These are phyloP conservation scores for Psilocybe subaeruginosa DNA, from an alignment of 768 basidiomycete genomes.

Conservation along the genomic window DNA sequence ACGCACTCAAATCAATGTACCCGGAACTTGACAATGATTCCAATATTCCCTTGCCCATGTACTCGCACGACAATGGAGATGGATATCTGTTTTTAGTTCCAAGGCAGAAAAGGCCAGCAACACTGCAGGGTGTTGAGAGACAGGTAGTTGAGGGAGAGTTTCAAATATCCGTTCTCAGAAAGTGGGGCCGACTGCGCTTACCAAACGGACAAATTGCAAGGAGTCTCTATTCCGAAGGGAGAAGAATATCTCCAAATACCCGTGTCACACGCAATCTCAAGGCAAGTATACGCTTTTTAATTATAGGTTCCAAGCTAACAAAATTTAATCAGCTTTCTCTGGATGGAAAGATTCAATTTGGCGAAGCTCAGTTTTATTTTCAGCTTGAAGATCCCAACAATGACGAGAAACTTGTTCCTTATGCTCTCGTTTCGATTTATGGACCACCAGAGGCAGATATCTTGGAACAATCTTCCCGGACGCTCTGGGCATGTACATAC, in stretches of 20 bases:
- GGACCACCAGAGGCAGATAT: not conserved
- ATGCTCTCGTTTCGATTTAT: not conserved
- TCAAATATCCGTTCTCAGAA: constrained; percentile 3
- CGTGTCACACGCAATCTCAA: constrained; percentile 21
- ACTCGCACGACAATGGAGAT: constrained; percentile 9
- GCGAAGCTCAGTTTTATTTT: constrained; percentile 25
- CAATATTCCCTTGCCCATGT: not conserved
- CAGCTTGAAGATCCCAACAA: not conserved
- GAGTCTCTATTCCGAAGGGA: constrained; percentile 31
- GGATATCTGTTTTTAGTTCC: constrained; percentile 6
- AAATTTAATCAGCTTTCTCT: not conserved
- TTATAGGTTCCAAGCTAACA: not conserved
- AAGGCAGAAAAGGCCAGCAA: too few species aligned
- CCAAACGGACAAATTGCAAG: constrained; percentile 40
- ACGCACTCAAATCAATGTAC: constrained; percentile 10
- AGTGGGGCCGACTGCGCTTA: constrained; percentile 36
- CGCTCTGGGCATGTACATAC: not conserved
- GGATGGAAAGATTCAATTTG: constrained; percentile 1
- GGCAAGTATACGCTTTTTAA: constrained; percentile 6
- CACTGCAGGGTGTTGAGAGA: too few species aligned
- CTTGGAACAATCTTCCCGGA: not conserved
- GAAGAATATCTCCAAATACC: constrained; percentile 12
- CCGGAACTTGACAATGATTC: constrained; percentile 6
- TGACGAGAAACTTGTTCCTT: not conserved
- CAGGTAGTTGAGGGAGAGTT: not conserved